Conservation (phyloP, 1,284 basidiomycete species). For the Xerocomus minutiporus region DNA sequence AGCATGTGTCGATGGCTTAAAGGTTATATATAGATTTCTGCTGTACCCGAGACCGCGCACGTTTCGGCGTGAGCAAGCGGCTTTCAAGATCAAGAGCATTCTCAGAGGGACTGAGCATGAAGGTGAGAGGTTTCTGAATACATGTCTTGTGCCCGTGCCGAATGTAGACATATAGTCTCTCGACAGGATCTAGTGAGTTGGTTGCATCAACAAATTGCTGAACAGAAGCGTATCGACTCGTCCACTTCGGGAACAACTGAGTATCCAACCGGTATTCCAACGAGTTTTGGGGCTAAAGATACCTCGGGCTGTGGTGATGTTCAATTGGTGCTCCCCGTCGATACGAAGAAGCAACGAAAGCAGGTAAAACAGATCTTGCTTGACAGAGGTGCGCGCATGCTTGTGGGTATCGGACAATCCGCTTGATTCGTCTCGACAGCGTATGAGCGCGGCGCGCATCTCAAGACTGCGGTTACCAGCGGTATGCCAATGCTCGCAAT, state of each 20-base stretch:
- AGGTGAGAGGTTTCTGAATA: conserved; percentile 37
- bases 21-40: conserved; percentile 49
- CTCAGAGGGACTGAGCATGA: conserved; percentile 71
- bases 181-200: conserved; percentile 65
- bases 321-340: conserved; percentile 62
- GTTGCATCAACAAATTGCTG: conserved; percentile 71
- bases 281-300: conserved; percentile 42
- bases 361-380: conserved; percentile 64
- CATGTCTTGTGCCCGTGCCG: background rate
- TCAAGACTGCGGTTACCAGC: conserved; percentile 54
- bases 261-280: conserved; percentile 28
- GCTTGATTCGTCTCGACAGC: conserved; percentile 37
- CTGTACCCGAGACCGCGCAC: conserved; percentile 62
- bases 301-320: conserved; percentile 38
- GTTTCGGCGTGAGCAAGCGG: conserved; percentile 55
- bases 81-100: conserved; percentile 77
- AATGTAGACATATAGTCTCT: conserved; percentile 42
- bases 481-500: conserved; percentile 67
- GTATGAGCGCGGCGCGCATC: conserved; percentile 52
- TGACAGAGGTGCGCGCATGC: conserved; percentile 50
- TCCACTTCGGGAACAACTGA: conserved; percentile 53
- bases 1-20: background rate
- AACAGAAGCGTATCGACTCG: conserved; percentile 70
- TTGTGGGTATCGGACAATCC: background rate
- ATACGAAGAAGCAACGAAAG: conserved; percentile 70